Conservation (phyloP, 1,139 yeast species). For the Hansenula lynferdii region DNA sequence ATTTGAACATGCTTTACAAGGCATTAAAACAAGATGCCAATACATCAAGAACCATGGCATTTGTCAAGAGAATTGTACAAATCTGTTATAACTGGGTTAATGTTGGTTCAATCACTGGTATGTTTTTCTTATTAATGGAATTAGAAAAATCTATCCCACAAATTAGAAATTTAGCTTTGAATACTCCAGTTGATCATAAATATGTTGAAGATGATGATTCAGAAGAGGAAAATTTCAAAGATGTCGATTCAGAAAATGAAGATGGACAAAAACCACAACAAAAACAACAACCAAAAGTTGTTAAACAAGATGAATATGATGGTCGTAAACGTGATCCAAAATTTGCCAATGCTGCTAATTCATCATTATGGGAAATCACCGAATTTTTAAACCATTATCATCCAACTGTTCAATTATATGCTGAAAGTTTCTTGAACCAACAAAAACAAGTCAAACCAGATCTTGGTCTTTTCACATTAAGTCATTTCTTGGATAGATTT, state of each 20-base stretch:
- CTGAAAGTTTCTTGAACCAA: constrained; percentile 51
- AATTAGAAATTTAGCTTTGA: constrained; percentile 43
- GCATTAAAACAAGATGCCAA: constrained; percentile 72
- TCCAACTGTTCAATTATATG: constrained; percentile 86
- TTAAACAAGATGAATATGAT: constrained; percentile 52
- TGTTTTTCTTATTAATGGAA: constrained; percentile 72
- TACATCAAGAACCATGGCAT: constrained; percentile 70
- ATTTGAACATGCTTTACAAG: constrained; percentile 79
- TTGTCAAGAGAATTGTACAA: constrained; percentile 87
- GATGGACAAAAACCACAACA: constrained; percentile 9
- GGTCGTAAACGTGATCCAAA: constrained; percentile 89
- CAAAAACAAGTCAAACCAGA: constrained; percentile 66
- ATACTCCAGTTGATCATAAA: constrained; percentile 33
- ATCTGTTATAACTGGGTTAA: constrained; percentile 83
- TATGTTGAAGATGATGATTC: constrained; percentile 28
- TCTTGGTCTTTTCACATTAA: constrained; percentile 77
- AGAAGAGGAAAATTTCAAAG: constrained; percentile 23
- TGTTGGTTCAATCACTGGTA: constrained; percentile 85
- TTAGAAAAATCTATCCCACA: constrained; percentile 50
- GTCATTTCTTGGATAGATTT: constrained; percentile 92
- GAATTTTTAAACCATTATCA: constrained; percentile 80
- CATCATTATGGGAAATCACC: constrained; percentile 83
- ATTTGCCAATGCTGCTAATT: constrained; percentile 72
- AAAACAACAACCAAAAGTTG: background rate
- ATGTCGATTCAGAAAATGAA: constrained; percentile 18